Conservation (phyloP, 176 grass and related monocot genomes). For the Triticum turgidum region DNA sequence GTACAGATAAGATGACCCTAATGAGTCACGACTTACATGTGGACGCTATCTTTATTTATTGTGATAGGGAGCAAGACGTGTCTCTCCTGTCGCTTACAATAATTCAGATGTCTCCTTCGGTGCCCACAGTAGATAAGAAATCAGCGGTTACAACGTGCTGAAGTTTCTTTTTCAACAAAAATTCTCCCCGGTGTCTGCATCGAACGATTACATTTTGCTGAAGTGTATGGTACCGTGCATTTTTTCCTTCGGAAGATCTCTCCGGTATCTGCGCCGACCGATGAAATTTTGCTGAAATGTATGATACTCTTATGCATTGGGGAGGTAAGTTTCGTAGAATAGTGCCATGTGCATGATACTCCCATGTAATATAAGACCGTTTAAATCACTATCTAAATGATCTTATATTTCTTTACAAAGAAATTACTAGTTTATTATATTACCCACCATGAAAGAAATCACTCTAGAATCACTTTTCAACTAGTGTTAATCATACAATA, state of each 20-base stretch:
- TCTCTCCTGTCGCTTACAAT: neutral
- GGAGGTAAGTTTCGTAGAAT: too few species aligned
- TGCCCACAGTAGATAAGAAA: neutral
- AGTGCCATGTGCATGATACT: too few species aligned
- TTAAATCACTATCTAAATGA: too few species aligned
- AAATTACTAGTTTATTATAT: too few species aligned
- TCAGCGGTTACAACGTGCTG: neutral
- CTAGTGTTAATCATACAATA: too few species aligned
- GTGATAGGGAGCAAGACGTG: conserved; percentile 6
- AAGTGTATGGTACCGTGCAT: too few species aligned
- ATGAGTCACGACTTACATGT: neutral
- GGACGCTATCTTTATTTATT: neutral
- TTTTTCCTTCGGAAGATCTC: neutral
- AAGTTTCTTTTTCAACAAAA: neutral
- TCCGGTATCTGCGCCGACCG: too few species aligned
- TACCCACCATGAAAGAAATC: too few species aligned
- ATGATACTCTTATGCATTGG: too few species aligned
- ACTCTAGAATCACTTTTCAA: neutral
- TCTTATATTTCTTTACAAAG: too few species aligned
- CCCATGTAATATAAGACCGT: too few species aligned
- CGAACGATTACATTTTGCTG: neutral
- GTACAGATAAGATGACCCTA: conserved; percentile 14
- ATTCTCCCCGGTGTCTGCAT: neutral
- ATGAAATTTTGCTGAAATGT: neutral
- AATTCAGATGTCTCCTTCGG: neutral